A percentile compares a stretch with the other conserved stretches of the same genome.
Evolutionary conservation across 2,329 filamentous ascomycete genomes (phyloP).

Genomic region (Aspergillus proliferans): DNA sequence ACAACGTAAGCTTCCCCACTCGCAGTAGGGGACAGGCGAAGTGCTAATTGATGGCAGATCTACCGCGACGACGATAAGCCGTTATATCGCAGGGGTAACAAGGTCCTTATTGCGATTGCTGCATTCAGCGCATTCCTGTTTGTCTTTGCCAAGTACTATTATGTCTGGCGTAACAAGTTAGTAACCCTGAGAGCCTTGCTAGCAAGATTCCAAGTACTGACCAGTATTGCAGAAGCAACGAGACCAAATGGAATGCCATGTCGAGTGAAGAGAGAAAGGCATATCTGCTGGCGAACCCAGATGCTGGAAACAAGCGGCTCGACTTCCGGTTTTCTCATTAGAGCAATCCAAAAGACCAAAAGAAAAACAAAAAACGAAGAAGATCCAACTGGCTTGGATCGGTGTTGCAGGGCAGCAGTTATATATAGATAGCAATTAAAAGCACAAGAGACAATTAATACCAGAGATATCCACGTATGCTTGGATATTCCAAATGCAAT

Average conservation of each 20-base stretch:
- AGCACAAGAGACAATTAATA: not conserved
- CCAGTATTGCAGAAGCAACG: slow-evolving; percentile 20
- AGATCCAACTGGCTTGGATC: slow-evolving; percentile 4
- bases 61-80: slow-evolving; percentile 52
- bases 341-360: not conserved
- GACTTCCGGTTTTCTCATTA: slow-evolving; percentile 35
- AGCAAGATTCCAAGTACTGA: not conserved
- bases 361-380: not conserved
- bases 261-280: slow-evolving; percentile 30
- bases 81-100: slow-evolving; percentile 54
- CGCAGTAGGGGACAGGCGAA: not conserved
- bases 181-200: slow-evolving; percentile 2
- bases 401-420: not conserved
- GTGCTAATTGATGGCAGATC: slow-evolving; percentile 35
- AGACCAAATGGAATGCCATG: slow-evolving; percentile 36
- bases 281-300: slow-evolving; percentile 34
- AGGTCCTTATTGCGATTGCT: slow-evolving; percentile 49
- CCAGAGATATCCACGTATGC: not conserved
- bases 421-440: not conserved
- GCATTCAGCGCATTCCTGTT: slow-evolving; percentile 47
- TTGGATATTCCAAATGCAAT: not conserved
- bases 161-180: slow-evolving; percentile 36
- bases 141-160: slow-evolving; percentile 38
- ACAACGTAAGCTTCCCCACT: slow-evolving; percentile 27
- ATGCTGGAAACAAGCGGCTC: slow-evolving; percentile 41